Percentiles rank a stretch among this genome's conserved stretches.
These are phyloP conservation scores for Nicotiana attenuata DNA, from an alignment of 257 asterid genomes.

Conservation along the genomic window DNA sequence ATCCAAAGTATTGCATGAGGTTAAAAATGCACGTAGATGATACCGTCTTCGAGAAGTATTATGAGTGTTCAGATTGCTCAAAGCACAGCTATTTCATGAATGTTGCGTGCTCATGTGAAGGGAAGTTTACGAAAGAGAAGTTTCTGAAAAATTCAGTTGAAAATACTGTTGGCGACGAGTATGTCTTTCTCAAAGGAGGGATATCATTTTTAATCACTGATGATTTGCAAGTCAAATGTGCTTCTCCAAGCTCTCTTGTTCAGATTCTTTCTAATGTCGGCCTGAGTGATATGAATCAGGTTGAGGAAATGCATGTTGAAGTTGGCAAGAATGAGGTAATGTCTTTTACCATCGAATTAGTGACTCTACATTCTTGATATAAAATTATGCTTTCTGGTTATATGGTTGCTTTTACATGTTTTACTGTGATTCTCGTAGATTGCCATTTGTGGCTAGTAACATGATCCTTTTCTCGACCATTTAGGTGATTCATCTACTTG, in stretches of 20 bases:
- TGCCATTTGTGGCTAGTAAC: neutral
- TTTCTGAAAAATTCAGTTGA: neutral
- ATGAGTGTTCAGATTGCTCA: neutral
- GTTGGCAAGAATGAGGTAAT: conserved; percentile 11
- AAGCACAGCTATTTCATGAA: neutral
- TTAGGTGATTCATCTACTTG: conserved; percentile 1
- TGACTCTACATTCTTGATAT: neutral
- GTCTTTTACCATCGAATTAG: neutral
- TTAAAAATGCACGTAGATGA: neutral
- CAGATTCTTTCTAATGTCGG: neutral
- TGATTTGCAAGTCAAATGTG: neutral
- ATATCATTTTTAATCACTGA: neutral
- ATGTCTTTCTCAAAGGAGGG: neutral
- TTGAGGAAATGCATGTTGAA: neutral
- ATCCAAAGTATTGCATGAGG: neutral
- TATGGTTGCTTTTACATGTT: neutral
- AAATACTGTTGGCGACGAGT: neutral
- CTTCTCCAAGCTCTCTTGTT: neutral
- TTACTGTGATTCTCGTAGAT: neutral
- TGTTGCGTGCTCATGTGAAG: neutral
- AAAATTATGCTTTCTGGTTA: neutral
- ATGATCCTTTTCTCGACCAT: neutral
- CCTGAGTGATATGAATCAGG: neutral
- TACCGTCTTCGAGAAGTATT: too few relatives aligned
- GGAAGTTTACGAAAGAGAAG: neutral